phyloP scores from a whole-genome alignment of 176 grass and related monocot species.

The Avena sativa region DNA sequence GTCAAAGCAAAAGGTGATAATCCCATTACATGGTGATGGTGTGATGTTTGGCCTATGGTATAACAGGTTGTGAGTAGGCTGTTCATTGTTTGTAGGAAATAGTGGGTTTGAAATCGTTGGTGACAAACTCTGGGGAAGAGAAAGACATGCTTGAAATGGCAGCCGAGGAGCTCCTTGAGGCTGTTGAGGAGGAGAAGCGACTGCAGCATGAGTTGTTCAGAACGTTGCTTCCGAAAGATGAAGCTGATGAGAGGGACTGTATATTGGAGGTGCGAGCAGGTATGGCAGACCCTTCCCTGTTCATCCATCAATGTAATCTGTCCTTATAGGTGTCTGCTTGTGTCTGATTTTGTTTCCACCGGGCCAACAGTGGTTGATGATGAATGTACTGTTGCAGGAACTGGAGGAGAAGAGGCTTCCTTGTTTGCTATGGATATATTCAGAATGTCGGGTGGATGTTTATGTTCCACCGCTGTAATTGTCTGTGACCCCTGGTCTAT shows the following conservation, averaged over 20 bases:
- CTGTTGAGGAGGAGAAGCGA: conserved; percentile 59
- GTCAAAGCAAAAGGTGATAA: conserved; percentile 59
- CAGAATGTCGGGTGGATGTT: conserved; percentile 66
- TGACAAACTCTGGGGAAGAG: conserved; percentile 61
- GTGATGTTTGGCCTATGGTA: background rate
- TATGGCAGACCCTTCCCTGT: conserved; percentile 39
- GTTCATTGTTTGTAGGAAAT: conserved; percentile 62
- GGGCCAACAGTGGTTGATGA: conserved; percentile 12
- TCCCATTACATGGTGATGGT: background rate
- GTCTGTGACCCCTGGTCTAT: background rate
- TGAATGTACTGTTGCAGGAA: conserved; percentile 58
- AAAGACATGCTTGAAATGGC: conserved; percentile 88
- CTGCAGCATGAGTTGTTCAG: conserved; percentile 66
- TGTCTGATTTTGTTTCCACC: background rate
- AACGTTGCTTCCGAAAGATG: conserved; percentile 85
- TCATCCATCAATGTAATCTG: background rate
- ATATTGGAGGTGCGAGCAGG: conserved; percentile 94
- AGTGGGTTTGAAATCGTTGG: conserved; percentile 64
- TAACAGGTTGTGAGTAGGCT: background rate
- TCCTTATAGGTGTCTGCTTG: background rate
- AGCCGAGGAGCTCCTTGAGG: conserved; percentile 66
- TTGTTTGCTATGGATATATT: conserved; percentile 98
- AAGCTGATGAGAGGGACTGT: conserved; percentile 87
- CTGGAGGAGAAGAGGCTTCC: conserved; percentile 95
- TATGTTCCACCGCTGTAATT: background rate